These are phyloP conservation scores for Rhododendron ferrugineum DNA, from an alignment of 148 eudicot genomes.

Conservation along the genomic window DNA sequence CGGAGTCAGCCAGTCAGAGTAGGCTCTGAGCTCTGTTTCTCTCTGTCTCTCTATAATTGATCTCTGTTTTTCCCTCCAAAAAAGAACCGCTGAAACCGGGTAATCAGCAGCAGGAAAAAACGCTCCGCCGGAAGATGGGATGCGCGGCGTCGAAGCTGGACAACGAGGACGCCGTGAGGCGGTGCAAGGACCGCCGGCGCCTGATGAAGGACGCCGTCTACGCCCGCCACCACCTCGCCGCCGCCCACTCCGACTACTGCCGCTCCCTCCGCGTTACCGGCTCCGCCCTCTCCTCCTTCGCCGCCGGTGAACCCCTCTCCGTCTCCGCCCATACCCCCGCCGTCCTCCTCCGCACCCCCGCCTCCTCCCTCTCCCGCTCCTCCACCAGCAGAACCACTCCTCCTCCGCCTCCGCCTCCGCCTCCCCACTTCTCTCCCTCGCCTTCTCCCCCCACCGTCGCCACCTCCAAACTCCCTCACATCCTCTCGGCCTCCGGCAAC, in stretches of 20 bases:
- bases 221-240: slow-evolving; percentile 96
- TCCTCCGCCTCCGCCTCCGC: background rate
- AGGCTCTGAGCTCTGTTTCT: background rate
- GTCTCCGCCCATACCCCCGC: slow-evolving; percentile 76
- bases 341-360: slow-evolving; percentile 43
- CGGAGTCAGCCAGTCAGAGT: too few species aligned
- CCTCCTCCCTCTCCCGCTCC: slow-evolving; percentile 15
- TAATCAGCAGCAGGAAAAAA: background rate
- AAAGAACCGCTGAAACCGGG: background rate
- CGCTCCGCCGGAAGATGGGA: slow-evolving; percentile 29
- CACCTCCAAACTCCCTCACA: slow-evolving; percentile 40
- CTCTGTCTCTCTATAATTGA: background rate
- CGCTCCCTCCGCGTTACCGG: slow-evolving; percentile 79
- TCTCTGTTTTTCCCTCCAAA: background rate
- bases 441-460: slow-evolving; percentile 20
- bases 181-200: slow-evolving; percentile 93
- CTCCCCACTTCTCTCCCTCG: background rate
- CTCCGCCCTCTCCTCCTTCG: slow-evolving; percentile 69
- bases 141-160: slow-evolving; percentile 87
- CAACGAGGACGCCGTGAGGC: slow-evolving; percentile 92
- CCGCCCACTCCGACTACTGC: slow-evolving; percentile 90
- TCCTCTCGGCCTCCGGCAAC: slow-evolving; percentile 55
- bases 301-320: slow-evolving; percentile 74
- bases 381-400: background rate
- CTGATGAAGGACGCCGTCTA: slow-evolving; percentile 78